These are phyloP conservation scores for Colletotrichum endophyticum DNA, from an alignment of 2,329 filamentous ascomycete genomes.

Conservation along the genomic window DNA sequence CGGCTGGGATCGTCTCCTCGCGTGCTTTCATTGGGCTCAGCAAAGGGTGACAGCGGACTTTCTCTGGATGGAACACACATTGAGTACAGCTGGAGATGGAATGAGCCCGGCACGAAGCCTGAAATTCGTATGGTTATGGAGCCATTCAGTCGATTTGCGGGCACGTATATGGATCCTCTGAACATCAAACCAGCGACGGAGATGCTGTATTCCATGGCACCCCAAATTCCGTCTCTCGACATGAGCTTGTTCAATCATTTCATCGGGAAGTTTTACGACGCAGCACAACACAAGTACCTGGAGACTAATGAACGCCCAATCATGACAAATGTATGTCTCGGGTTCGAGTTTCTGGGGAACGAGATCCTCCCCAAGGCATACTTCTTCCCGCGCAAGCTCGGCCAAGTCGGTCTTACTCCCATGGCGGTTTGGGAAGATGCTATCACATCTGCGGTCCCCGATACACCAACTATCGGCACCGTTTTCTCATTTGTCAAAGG, in stretches of 20 bases:
- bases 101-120: neutral
- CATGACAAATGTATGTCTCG: neutral
- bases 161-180: conserved; percentile 1
- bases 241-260: conserved; percentile 7
- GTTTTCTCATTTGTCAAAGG: neutral
- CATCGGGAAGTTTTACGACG: neutral
- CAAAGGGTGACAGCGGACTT: neutral
- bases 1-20: neutral
- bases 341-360: neutral
- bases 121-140: neutral
- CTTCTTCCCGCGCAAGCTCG: conserved; percentile 1
- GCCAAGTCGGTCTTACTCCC: neutral
- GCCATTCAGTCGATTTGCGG: conserved; percentile 2
- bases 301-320: neutral
- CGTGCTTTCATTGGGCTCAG: neutral
- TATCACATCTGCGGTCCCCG: neutral
- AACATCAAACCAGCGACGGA: neutral
- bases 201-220: neutral
- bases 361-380: neutral
- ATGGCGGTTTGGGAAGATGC: conserved; percentile 5
- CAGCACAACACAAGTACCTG: neutral
- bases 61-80: neutral
- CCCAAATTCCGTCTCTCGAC: neutral
- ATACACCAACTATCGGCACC: neutral
- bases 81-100: conserved; percentile 9